phyloP scores from a whole-genome alignment of 2,329 filamentous ascomycete genomes.

The Aureobasidium sp. region DNA sequence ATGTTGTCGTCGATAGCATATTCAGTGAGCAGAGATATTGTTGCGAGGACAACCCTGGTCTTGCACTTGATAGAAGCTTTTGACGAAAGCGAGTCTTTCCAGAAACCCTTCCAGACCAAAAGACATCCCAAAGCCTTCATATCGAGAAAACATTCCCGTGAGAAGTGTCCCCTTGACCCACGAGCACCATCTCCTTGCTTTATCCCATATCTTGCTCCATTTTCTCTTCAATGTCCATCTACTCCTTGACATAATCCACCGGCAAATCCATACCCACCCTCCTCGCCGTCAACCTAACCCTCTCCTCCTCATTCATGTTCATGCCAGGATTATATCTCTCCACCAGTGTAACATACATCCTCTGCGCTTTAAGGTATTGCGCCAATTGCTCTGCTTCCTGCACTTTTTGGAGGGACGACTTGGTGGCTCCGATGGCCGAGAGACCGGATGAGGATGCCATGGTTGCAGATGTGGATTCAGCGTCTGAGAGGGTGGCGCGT shows the following conservation, averaged over 20 bases:
- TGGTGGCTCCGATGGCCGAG: slow-evolving; percentile 14
- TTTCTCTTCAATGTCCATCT: not conserved
- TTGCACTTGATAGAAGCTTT: too few species aligned
- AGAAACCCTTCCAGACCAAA: too few species aligned
- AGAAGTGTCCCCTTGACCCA: too few species aligned
- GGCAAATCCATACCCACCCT: slow-evolving; percentile 88
- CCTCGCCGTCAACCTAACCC: slow-evolving; percentile 72
- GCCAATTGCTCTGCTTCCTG: slow-evolving; percentile 69
- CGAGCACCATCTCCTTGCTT: not conserved
- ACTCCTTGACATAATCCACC: slow-evolving; percentile 17
- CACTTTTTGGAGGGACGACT: slow-evolving; percentile 24
- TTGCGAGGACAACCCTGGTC: not conserved
- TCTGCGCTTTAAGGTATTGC: slow-evolving; percentile 75
- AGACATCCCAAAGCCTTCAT: not conserved
- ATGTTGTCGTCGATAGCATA: not conserved
- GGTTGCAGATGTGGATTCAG: not conserved
- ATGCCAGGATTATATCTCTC: slow-evolving; percentile 93
- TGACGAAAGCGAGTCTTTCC: too few species aligned
- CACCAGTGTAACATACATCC: slow-evolving; percentile 69
- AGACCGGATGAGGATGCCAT: not conserved
- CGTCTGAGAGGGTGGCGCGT: not conserved
- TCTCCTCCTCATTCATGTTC: slow-evolving; percentile 76
- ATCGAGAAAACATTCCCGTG: not conserved
- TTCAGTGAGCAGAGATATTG: not conserved
- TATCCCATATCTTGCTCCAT: too few species aligned